Base-by-base conservation (phyloP, 23 red algal genomes). In the Cyanidioschyzon merolae region DNA sequence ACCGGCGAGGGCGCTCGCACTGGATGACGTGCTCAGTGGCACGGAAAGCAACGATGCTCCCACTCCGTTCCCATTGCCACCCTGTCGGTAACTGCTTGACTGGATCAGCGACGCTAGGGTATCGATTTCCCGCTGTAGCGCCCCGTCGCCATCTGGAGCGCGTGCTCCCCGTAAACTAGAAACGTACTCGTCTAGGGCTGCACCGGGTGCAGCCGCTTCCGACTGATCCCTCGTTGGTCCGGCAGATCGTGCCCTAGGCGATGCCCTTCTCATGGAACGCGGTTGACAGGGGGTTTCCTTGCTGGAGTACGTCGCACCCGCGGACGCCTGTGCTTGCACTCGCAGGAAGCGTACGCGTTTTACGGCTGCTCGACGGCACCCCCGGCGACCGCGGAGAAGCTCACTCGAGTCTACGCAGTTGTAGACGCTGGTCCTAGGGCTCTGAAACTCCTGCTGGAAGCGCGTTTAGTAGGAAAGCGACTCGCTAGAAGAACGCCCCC, bases 181-280 rank as follows among this genome's bases (percentile, higher is more conserved):
- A 7, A 71, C n/a, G 63, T 71, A 71, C 63, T 71, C 63, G 63
- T 71, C 63, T 7, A 71, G 63, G 63, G 7, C 7, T 3, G 63
- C 63, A 27, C 7, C 29, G 12, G 63, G 29, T 35, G 63, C 63
- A 25, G 32, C 29, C 63, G n/a, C 63, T 25, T 71, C 63, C 3
- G 16, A 3, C 16, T 71, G 12, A 25, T 71, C n/a, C 45, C 21
- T 54, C 45, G 7, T 21, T 54, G 45, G 12, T 15, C 45, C 7
- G 45, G 21, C 45, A 54, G 45, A 15, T 54, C 45, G 7, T 54
- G 45, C 21, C 45, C 21, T 54, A 15, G 45, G 45, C 21, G 45
- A 54, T 15, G 45, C 12, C 21, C 45, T 54, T 21, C 7, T 21
- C 45, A 54, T 54, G 7, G n/a, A n/a, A n/a, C n/a, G n/a, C n/a